phyloP scores from a whole-genome alignment of 2,329 filamentous ascomycete species.

The Scedosporium dehoogii region DNA sequence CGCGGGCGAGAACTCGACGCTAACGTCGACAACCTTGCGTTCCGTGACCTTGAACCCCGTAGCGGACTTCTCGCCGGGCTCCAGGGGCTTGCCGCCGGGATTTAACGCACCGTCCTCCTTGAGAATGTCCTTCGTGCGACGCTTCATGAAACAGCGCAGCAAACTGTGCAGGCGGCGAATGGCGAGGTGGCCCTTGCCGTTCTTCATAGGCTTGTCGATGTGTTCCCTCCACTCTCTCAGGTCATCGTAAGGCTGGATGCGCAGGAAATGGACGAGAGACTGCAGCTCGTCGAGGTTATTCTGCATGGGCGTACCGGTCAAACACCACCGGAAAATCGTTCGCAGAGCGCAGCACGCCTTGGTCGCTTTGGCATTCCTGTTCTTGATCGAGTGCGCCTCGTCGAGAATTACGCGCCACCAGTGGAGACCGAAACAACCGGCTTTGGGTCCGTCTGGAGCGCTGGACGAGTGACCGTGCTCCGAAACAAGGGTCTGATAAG shows the following conservation, averaged over 20 bases:
- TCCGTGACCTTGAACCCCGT: slow-evolving; percentile 84
- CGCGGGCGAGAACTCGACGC: slow-evolving; percentile 65
- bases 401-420: slow-evolving; percentile 96
- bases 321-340: slow-evolving; percentile 87
- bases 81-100: slow-evolving; percentile 55
- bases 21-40: slow-evolving; percentile 74
- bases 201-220: slow-evolving; percentile 83
- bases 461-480: slow-evolving; percentile 67
- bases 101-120: slow-evolving; percentile 77
- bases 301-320: slow-evolving; percentile 95
- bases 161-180: slow-evolving; percentile 79
- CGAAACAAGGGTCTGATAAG: slow-evolving; percentile 89
- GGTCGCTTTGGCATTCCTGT: slow-evolving; percentile 89
- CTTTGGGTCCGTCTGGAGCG: slow-evolving; percentile 51
- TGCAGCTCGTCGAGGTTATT: slow-evolving; percentile 97
- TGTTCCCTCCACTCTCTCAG: slow-evolving; percentile 81
- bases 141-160: slow-evolving; percentile 92
- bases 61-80: slow-evolving; percentile 36
- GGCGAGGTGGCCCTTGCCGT: slow-evolving; percentile 78
- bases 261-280: slow-evolving; percentile 82
- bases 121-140: slow-evolving; percentile 94
- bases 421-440: slow-evolving; percentile 80
- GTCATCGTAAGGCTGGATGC: slow-evolving; percentile 85
- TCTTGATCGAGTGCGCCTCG: slow-evolving; percentile 97
- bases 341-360: slow-evolving; percentile 81